Percentiles rank a stretch among this genome's conserved stretches.
These are phyloP conservation scores for Xanthoconium stramineum DNA, from an alignment of 768 basidiomycete species.

Conservation along the genomic window DNA sequence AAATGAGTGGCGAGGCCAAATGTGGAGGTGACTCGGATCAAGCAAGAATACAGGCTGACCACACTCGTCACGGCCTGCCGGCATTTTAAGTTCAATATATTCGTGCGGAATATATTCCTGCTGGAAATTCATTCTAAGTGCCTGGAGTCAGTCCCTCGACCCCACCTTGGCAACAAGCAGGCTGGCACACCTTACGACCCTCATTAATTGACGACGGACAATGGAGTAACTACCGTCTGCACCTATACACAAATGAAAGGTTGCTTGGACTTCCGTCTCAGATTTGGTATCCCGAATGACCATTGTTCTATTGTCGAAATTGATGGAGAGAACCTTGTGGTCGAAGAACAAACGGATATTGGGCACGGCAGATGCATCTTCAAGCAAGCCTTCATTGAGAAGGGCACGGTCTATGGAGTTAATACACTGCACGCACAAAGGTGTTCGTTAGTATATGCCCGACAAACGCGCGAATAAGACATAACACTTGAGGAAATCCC, in stretches of 20 bases:
- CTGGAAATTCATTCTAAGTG: conserved; percentile 84
- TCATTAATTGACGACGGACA: conserved; percentile 92
- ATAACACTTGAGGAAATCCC: conserved; percentile 28
- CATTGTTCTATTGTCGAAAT: conserved; percentile 67
- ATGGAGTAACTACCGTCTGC: conserved; percentile 94
- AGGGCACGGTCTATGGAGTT: conserved; percentile 89
- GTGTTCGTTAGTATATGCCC: conserved; percentile 22
- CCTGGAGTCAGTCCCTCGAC: conserved; percentile 17
- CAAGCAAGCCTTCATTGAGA: conserved; percentile 82
- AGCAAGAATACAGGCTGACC: conserved; percentile 73
- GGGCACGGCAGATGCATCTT: conserved; percentile 60
- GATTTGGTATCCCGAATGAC: conserved; percentile 46
- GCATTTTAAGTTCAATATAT: conserved; percentile 96
- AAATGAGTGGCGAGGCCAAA: conserved; percentile 98
- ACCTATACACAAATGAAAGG: conserved; percentile 83
- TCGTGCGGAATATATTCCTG: conserved; percentile 96
- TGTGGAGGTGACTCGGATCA: conserved; percentile 95
- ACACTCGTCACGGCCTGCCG: conserved; percentile 61
- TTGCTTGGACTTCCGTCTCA: conserved; percentile 41
- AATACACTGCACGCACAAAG: conserved; percentile 63
- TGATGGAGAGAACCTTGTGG: conserved; percentile 72
- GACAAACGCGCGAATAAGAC: conserved; percentile 21
- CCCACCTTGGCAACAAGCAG: conserved; percentile 1
- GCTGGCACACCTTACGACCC: conserved; percentile 73
- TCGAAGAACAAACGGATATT: conserved; percentile 74